Conservation (phyloP, 345 rosid genomes). For the Melaleuca alternifolia region DNA sequence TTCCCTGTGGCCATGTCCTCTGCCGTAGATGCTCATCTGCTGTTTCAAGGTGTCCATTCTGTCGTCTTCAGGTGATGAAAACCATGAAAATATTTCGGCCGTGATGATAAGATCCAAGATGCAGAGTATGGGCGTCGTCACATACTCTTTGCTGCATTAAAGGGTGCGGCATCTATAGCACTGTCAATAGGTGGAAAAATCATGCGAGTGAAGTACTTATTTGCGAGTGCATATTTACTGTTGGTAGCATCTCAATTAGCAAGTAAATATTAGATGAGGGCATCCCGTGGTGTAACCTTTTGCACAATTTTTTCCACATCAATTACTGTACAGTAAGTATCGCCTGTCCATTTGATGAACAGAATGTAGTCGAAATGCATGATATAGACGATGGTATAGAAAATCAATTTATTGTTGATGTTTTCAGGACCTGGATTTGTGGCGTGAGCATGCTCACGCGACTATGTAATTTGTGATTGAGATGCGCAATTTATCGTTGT, state of each 20-base stretch:
- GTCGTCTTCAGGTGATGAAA: constrained; percentile 61
- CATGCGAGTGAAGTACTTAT: not conserved
- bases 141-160: not conserved
- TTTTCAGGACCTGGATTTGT: not conserved
- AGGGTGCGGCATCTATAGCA: not conserved
- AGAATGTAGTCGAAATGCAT: not conserved
- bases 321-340: not conserved
- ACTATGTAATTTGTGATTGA: not conserved
- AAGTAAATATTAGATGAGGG: not conserved
- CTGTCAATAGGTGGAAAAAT: not conserved
- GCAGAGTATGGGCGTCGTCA: not conserved
- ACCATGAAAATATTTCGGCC: constrained; percentile 74
- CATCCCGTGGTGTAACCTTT: not conserved
- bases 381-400: not conserved
- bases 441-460: not conserved
- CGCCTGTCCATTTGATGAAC: not conserved
- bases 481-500: not conserved
- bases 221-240: not conserved
- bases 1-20: constrained; percentile 90
- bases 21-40: constrained; percentile 69
- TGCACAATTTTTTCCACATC: not conserved
- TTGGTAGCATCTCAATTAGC: not conserved
- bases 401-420: not conserved
- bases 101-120: not conserved
- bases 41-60: constrained; percentile 83